Evolutionary conservation across 805 yeast species (phyloP), one percentile per base, ranked within the genome.

Genomic region (Yarrowia divulgata): DNA sequence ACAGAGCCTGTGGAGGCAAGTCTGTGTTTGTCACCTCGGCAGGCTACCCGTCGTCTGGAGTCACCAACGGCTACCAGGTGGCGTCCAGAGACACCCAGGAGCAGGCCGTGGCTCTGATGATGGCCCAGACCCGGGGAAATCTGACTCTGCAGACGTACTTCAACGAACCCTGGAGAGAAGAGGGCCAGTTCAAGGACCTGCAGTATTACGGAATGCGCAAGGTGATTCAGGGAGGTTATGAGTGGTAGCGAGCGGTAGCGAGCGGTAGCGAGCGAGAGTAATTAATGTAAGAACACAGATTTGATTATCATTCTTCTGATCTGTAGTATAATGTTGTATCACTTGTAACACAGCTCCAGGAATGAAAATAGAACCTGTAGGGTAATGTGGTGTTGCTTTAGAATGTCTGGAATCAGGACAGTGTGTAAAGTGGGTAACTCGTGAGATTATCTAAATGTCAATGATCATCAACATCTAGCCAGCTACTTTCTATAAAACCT

Each of bases 111-210:
- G 29, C 29, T 14, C 37, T 57, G 29, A 57, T 57, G 63, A 7
- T 57, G 16, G 23, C 63, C 29, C 48, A 40, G 9, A 40, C 63
- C 7, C 12, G 14, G 9, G 63, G 63, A 19, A 57, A 57, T n/a
- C 16, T 57, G 10, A 57, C 63, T 2, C 63, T 57, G 8, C 63
- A 57, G 63, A 29, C 63, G 1, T 57, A 42, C 39, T 57, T 57
- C 9, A 57, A 57, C 48, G 63, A 57, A n/a, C 63, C 63, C 37
- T 57, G 63, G 63, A 16, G 63, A 29, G 23, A 23, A 6, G 48
- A 40, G n/a, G 63, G 63, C 12, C 63, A 42, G 37, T 57, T 57
- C 48, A 23, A 57, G 14, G 63, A 57, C 13, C 63, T 57, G n/a
- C 63, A 57, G 18, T 57, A 57, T n/a, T 57, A 57, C 32, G 63